Conservation (phyloP, 2,329 filamentous ascomycete species). For the Aspergillus sp. region DNA sequence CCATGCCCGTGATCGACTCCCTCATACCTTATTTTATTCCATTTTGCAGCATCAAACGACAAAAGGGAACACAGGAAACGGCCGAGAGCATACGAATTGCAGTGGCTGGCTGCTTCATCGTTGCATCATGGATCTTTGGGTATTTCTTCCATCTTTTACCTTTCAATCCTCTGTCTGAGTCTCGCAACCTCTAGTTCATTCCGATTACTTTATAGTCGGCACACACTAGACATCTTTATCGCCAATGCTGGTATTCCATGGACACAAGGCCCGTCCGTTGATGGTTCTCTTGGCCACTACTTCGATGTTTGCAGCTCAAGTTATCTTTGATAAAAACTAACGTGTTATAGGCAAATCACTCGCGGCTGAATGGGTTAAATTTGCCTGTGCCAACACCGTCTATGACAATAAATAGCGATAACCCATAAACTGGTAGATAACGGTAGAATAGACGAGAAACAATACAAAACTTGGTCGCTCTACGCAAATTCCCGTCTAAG, state of each 20-base stretch:
- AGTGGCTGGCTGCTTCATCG: not conserved
- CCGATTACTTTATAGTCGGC: too few species aligned
- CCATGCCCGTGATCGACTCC: not conserved
- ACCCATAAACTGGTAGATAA: not conserved
- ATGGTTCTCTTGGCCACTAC: slow-evolving; percentile 19
- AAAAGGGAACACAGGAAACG: not conserved
- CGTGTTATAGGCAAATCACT: slow-evolving; percentile 61
- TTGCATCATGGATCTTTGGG: slow-evolving; percentile 5
- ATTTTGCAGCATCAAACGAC: too few species aligned
- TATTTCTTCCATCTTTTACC: too few species aligned
- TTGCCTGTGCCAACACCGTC: slow-evolving; percentile 70
- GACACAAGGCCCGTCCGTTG: too few species aligned
- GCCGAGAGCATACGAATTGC: not conserved
- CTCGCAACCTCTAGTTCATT: too few species aligned
- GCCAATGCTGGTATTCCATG: too few species aligned
- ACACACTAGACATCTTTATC: too few species aligned
- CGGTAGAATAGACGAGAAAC: not conserved
- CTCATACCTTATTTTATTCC: not conserved
- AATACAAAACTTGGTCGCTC: not conserved
- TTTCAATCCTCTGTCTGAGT: too few species aligned
- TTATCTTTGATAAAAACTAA: too few species aligned
- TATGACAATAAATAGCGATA: slow-evolving; percentile 37
- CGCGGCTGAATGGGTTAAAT: slow-evolving; percentile 74
- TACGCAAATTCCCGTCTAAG: not conserved
- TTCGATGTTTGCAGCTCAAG: slow-evolving; percentile 40